Base-by-base conservation (phyloP, 2,329 filamentous ascomycete species). In the Ophiostoma pallidulum region DNA sequence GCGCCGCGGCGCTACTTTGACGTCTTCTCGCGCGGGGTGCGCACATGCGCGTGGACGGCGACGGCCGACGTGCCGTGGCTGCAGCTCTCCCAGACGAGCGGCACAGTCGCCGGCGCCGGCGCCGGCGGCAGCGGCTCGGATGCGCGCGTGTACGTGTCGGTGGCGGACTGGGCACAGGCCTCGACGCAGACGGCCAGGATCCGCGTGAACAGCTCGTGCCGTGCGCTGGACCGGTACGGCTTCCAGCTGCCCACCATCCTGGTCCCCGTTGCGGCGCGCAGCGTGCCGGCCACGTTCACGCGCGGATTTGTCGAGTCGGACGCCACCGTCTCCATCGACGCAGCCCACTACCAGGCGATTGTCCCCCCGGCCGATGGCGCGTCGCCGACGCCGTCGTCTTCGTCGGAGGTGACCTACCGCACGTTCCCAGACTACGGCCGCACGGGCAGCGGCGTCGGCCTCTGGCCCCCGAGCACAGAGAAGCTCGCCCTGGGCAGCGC, bases 221-320 rank as follows among this genome's bases (percentile, higher is more conserved):
- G 58, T 2, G 64, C 61, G 4, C 63, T 67, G 51, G 70, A 72
- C 48, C 63, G 60, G 41, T 73, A 70, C 52, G 62, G 59, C 3
- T 65, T 62, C 31, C 48, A 57, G 4, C 58, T 62, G 3, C 71
- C 74, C 0, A 64, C 66, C 10, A 62, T 84, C 2, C 67, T 76
- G 41, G 66, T 82, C 0, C 78, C 78, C 0, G 66, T 82, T 22
- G 67, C 70, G 51, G 67, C 73, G 39, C 69, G 70, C 6, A 58
- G 60, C 2, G 58, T 76, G 1, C 73, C 79, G 0, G 57, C 64
- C 2, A 67, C 65, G 46, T 84, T 82, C 60, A 67, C 63, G 8
- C 49, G 63, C 26, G 81, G 80, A 4, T 84, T 81, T 52, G 68
- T 83, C 39, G 81, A 85, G 61, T 73, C 73, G 0, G 78, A 83